Conservation (phyloP, 2,329 filamentous ascomycete genomes). For the Trichoderma koningiopsis region DNA sequence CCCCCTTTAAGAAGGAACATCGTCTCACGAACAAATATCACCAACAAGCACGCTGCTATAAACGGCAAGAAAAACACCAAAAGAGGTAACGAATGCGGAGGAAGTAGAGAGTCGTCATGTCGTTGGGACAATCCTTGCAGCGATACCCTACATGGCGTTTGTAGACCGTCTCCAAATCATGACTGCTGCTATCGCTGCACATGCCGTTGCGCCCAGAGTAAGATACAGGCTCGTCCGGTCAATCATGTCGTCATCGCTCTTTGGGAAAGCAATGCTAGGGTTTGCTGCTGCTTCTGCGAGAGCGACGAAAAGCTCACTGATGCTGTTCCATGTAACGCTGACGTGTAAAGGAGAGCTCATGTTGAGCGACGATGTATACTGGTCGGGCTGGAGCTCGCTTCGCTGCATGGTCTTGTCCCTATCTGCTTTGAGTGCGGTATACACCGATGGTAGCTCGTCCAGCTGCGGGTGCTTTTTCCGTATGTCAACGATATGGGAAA, state of each 20-base stretch:
- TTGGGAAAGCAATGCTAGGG: conserved; percentile 85
- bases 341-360: conserved; percentile 94
- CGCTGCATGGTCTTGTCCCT: conserved; percentile 96
- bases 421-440: conserved; percentile 92
- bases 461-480: conserved; percentile 79
- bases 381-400: conserved; percentile 85
- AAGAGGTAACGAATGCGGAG: not conserved
- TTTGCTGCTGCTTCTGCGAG: conserved; percentile 91
- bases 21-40: not conserved
- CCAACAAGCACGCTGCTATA: not conserved
- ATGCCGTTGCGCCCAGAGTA: conserved; percentile 72
- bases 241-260: conserved; percentile 80
- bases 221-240: conserved; percentile 87
- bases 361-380: conserved; percentile 80
- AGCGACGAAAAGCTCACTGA: conserved; percentile 88
- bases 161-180: conserved; percentile 67
- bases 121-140: not conserved
- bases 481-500: conserved; percentile 84
- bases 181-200: conserved; percentile 62
- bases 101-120: not conserved
- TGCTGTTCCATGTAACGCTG: conserved; percentile 90
- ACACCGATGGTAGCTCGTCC: conserved; percentile 87
- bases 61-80: not conserved
- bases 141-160: conserved; percentile 42
- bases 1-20: not conserved